Evolutionary conservation across 129 eudicot genomes (phyloP), one percentile per base, ranked within the genome.

Genomic region (Flaveria bidentis): DNA sequence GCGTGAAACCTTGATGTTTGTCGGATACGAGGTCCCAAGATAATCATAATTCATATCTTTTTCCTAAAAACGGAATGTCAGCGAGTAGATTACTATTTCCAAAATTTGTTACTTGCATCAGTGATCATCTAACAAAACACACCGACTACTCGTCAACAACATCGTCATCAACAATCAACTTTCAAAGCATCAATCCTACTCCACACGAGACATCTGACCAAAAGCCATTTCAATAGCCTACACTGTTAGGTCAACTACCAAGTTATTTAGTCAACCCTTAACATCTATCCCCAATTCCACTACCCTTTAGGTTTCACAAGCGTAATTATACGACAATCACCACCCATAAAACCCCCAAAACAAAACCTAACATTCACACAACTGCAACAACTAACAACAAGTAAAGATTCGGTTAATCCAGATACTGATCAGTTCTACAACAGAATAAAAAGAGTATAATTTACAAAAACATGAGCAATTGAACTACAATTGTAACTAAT

Each of bases 211-310:
- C 6, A 15, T 20, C 60, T 44, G 10, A 42, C 57, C 69, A 20
- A 44, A 73, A 52, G 26, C 49, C 49, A 30, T n/a, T 72, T 53
- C 33, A 11, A 52, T 33, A 53, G 3, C 6, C 67, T 18, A 73
- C 53, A 23, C 13, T 53, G 30, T 55, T 51, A n/a, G 65, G 74
- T 72, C 69, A 76, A 58, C 76, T 57, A 36, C 42, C 71, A 17
- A 56, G 55, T 15, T 68, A 30, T 17, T 58, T 25, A 69, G 46
- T 78, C 81, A 78, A 78, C 30, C 81, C 75, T 68, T 17, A 0
- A 25, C 6, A 17, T 17, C 45, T 26, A 26, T 30, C 62, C 39
- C 36, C 17, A 73, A 73, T 53, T 44, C 46, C 33, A 77, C 11
- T 30, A 33, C 50, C 30, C 39, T 55, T 72, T 39, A 72, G 67